A percentile compares a stretch with the other conserved stretches of the same genome.
phyloP scores from a whole-genome alignment of 768 basidiomycete genomes.

The Termitomyces sp. region DNA sequence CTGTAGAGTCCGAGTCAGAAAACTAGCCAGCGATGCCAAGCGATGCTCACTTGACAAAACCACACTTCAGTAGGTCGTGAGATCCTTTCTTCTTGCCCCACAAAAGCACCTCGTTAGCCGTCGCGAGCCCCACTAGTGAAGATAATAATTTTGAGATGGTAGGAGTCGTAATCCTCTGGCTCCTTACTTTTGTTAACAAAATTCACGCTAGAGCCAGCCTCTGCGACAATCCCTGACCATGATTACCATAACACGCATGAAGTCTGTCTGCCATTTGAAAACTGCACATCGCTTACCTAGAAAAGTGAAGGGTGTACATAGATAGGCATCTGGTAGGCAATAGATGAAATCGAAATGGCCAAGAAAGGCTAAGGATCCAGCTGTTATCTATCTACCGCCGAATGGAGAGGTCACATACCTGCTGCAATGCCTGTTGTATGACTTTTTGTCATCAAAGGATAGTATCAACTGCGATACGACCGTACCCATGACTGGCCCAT shows the following conservation, averaged over 20 bases:
- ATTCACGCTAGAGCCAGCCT: constrained; percentile 64
- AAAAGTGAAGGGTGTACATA: constrained; percentile 65
- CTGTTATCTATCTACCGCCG: background rate
- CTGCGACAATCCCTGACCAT: constrained; percentile 51
- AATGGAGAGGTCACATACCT: constrained; percentile 27
- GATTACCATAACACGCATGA: background rate
- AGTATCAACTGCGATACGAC: background rate
- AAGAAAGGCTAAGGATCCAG: constrained; percentile 40
- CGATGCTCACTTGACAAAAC: constrained; percentile 60
- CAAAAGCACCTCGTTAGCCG: constrained; percentile 67
- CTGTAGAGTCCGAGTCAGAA: constrained; percentile 24
- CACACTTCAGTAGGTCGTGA: constrained; percentile 49
- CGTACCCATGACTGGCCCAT: constrained; percentile 73
- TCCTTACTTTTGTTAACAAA: constrained; percentile 60
- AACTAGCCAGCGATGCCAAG: background rate
- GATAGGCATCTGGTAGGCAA: constrained; percentile 52
- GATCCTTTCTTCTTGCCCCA: constrained; percentile 64
- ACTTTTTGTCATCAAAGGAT: background rate
- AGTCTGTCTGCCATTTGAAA: constrained; percentile 12
- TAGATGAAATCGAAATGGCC: constrained; percentile 77
- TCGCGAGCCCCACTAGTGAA: constrained; percentile 54
- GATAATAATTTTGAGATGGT: background rate
- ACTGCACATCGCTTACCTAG: constrained; percentile 29
- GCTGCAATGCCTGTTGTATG: constrained; percentile 52
- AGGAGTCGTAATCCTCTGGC: background rate